phyloP scores from a whole-genome alignment of 305 asterid genomes.

The Solanum hybrid region DNA sequence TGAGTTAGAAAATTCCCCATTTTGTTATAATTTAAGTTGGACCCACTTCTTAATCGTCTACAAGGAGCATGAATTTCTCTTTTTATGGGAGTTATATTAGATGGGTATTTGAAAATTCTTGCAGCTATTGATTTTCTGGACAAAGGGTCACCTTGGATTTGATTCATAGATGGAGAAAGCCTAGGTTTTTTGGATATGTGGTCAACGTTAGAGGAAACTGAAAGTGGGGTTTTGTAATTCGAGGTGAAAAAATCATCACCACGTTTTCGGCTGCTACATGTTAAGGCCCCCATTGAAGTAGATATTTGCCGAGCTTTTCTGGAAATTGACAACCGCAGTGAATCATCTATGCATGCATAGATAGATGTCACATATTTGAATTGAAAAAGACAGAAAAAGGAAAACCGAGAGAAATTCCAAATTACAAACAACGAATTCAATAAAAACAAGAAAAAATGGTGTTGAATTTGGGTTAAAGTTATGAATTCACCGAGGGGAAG shows the following conservation, averaged over 20 bases:
- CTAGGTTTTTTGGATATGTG: constrained; percentile 43
- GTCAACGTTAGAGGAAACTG: constrained; percentile 10
- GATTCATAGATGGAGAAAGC: constrained; percentile 13
- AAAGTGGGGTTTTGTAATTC: constrained; percentile 20
- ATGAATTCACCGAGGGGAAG: background rate
- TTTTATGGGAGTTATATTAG: constrained; percentile 43
- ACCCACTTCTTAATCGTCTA: constrained; percentile 21
- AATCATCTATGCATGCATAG: background rate
- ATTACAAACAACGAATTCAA: background rate
- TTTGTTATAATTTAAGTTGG: background rate
- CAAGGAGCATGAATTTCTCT: constrained; percentile 37
- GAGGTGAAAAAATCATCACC: constrained; percentile 18
- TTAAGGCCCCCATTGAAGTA: constrained; percentile 48
- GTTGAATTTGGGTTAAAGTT: background rate
- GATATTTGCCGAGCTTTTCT: background rate
- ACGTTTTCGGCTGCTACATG: constrained; percentile 42
- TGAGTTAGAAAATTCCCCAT: constrained; percentile 22
- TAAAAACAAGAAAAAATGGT: background rate
- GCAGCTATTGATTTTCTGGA: constrained; percentile 14
- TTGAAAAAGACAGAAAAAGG: background rate
- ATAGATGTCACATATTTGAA: background rate
- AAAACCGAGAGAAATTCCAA: background rate
- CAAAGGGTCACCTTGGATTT: constrained; percentile 4
- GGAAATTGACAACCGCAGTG: background rate
- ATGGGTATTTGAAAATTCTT: constrained; percentile 39